Evolutionary conservation across 1,139 yeast species (phyloP).

Genomic region (Candida tropicalis): DNA sequence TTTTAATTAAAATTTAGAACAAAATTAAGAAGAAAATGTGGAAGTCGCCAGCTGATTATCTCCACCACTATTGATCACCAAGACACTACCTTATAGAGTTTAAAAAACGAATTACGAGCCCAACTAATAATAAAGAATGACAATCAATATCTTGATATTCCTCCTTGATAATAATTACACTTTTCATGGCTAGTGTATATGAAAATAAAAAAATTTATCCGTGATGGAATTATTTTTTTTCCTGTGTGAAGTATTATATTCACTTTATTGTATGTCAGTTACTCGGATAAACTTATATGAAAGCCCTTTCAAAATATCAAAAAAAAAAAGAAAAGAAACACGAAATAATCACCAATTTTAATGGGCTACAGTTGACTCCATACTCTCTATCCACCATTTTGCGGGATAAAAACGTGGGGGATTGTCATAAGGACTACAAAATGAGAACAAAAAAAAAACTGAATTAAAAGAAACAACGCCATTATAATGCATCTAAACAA

Average conservation of each 20-base stretch:
- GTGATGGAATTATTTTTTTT: neutral
- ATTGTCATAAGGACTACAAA: neutral
- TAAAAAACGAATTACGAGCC: too few relatives aligned
- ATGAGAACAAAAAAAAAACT: neutral
- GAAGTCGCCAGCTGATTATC: too few relatives aligned
- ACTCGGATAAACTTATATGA: neutral
- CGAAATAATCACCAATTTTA: neutral
- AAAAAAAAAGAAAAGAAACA: neutral
- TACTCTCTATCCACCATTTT: neutral
- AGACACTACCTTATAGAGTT: too few relatives aligned
- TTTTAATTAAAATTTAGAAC: too few relatives aligned
- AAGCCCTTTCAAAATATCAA: neutral
- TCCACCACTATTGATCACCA: too few relatives aligned
- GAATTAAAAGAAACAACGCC: neutral
- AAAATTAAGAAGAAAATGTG: too few relatives aligned
- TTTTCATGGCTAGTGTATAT: too few relatives aligned
- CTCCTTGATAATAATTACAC: too few relatives aligned
- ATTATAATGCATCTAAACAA: too few relatives aligned
- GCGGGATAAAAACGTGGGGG: slow-evolving; percentile 1
- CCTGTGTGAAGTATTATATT: neutral
- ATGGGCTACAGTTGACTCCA: neutral
- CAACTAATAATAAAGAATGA: too few relatives aligned
- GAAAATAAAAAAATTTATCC: neutral
- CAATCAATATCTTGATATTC: too few relatives aligned
- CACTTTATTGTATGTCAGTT: neutral